Evolutionary conservation across 176 grass and related monocot genomes (phyloP), one percentile per base, ranked within the genome.

Genomic region (Oryza meridionalis): DNA sequence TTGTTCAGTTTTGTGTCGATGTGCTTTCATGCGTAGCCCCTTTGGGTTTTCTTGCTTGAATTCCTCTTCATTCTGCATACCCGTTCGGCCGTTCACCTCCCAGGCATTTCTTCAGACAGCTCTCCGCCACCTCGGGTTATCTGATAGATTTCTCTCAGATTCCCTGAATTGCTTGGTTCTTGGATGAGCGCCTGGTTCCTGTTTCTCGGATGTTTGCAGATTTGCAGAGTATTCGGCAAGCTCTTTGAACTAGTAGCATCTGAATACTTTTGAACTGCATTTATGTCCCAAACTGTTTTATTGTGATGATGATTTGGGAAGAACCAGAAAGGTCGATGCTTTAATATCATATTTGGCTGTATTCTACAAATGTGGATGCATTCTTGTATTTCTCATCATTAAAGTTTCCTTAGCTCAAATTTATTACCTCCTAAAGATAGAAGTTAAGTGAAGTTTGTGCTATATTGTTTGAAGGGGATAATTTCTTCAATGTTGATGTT

Each of bases 391-490:
- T 62, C 38, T 13, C 22, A 24, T 17, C 49, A 76, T 85, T 27
- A 19, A 70, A 51, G 5, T 24, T 79, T 85, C 47, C 25, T 69
- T 51, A 43, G 15, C 65, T 79, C 27, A 72, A 62, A 47, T 4
- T n/a, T 35, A 26, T n/a, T 35, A 26, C 51, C 0, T n/a, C 47
- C 17, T 43, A 35, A 35, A 24, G 19, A 62, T 89, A 11, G 37
- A 89, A 44, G 75, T 70, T 45, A 17, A 49, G 0, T 64, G 2
- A 17, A 13, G 32, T 35, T 15, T 71, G 42, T 40, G 21, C 53
- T 42, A n/a, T 67, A 35, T 79, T 67, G 24, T 67, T 19, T 78
- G 58, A 67, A 37, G 35, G 35, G 6, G 6, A 61, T 84, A 74
- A 21, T 80, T 32, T 81, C 6, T 68, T 2, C 1, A 3, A 32